phyloP scores from a whole-genome alignment of 2,329 filamentous ascomycete species.

The Colletotrichum magnum region DNA sequence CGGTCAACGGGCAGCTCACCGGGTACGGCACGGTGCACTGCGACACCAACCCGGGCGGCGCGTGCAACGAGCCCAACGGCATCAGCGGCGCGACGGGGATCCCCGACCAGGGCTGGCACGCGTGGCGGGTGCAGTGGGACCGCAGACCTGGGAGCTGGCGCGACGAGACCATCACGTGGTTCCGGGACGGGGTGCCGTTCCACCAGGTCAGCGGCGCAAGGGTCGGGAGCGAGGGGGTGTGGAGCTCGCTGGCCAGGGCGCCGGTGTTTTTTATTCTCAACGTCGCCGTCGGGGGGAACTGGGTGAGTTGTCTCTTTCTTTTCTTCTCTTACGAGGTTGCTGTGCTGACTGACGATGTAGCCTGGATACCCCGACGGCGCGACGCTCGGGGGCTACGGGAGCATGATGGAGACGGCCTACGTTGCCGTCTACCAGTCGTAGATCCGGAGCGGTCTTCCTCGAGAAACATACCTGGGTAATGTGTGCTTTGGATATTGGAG shows the following conservation, averaged over 20 bases:
- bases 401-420: slow-evolving; percentile 58
- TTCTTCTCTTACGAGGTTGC: background rate
- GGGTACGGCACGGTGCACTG: slow-evolving; percentile 66
- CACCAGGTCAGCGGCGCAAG: slow-evolving; percentile 58
- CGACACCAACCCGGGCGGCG: slow-evolving; percentile 57
- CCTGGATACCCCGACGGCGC: slow-evolving; percentile 50
- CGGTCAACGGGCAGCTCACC: slow-evolving; percentile 60
- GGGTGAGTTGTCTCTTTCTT: slow-evolving; percentile 48
- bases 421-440: slow-evolving; percentile 54
- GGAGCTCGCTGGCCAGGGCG: slow-evolving; percentile 58
- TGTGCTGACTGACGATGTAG: slow-evolving; percentile 40
- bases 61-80: slow-evolving; percentile 63
- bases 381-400: slow-evolving; percentile 54
- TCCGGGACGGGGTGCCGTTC: slow-evolving; percentile 60
- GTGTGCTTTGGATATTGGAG: too few species aligned
- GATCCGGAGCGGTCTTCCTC: background rate
- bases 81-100: slow-evolving; percentile 53
- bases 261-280: slow-evolving; percentile 63
- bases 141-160: slow-evolving; percentile 59
- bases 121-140: slow-evolving; percentile 64
- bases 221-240: slow-evolving; percentile 57
- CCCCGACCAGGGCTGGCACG: slow-evolving; percentile 61
- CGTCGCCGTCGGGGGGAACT: slow-evolving; percentile 62
- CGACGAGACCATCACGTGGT: slow-evolving; percentile 64
- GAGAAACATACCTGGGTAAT: too few species aligned